Conservation (phyloP, 192 early-diverging fungal genomes). For the Dissophora ornata region DNA sequence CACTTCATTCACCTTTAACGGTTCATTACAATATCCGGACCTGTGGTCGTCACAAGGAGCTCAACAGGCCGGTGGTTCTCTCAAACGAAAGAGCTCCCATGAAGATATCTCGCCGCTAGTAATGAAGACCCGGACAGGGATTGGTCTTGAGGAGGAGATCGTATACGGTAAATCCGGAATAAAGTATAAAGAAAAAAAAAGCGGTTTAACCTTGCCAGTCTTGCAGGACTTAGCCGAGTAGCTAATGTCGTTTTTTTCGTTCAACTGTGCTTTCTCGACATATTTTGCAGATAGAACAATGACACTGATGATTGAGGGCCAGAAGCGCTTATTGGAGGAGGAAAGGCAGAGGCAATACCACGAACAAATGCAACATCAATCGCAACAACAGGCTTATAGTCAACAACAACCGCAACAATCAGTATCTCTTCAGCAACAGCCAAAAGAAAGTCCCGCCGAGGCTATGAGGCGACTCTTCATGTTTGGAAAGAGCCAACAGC, state of each 20-base stretch:
- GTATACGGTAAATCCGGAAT: slow-evolving; percentile 53
- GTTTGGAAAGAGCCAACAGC: slow-evolving; percentile 14
- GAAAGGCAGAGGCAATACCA: slow-evolving; percentile 20
- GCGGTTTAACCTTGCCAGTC: no score
- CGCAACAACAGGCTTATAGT: slow-evolving; percentile 17
- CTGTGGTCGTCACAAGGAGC: neutral
- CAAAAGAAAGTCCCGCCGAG: slow-evolving; percentile 19
- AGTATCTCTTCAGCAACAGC: neutral
- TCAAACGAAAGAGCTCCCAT: slow-evolving; percentile 39
- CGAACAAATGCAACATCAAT: neutral
- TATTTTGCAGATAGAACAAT: slow-evolving; percentile 44
- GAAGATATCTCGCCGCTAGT: slow-evolving; percentile 43
- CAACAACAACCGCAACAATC: slow-evolving; percentile 12
- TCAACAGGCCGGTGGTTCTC: slow-evolving; percentile 3
- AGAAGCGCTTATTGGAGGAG: slow-evolving; percentile 26
- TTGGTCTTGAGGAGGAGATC: slow-evolving; percentile 51
- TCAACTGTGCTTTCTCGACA: no score
- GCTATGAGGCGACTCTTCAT: slow-evolving; percentile 41
- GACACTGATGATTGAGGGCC: slow-evolving; percentile 47
- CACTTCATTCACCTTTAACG: slow-evolving; percentile 25
- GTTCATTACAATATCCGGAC: slow-evolving; percentile 1
- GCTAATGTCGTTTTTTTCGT: neutral
- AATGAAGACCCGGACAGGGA: slow-evolving; percentile 43
- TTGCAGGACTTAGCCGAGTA: no score
- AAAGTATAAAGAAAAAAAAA: no score